Percentiles rank a stretch among this genome's conserved stretches.
Evolutionary conservation across 2,329 filamentous ascomycete species (phyloP).

Genomic region (Cladophialophora yegresii): DNA sequence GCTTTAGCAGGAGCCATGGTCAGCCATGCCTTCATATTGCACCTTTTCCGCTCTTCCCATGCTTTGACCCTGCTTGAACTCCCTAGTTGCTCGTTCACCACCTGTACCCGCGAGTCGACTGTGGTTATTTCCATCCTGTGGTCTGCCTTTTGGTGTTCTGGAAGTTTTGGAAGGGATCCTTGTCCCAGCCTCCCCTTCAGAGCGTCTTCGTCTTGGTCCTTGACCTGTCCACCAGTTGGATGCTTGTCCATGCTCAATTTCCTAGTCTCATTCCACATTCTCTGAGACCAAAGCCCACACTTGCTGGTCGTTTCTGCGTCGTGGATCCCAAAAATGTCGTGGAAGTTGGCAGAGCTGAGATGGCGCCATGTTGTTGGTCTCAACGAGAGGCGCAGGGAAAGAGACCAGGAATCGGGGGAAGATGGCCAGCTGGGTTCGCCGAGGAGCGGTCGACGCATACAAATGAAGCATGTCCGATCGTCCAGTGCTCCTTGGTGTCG

Average conservation of each 20-base stretch:
- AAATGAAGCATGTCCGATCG: conserved; percentile 7
- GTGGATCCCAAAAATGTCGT: conserved; percentile 22
- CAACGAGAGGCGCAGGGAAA: conserved; percentile 18
- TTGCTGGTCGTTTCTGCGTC: neutral
- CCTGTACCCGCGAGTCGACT: neutral
- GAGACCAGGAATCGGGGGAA: conserved; percentile 1
- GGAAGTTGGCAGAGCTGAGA: conserved; percentile 32
- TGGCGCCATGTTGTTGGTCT: conserved; percentile 32
- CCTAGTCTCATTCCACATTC: neutral
- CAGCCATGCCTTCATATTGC: neutral
- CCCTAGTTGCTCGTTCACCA: neutral
- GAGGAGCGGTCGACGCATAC: neutral
- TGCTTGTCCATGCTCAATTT: neutral
- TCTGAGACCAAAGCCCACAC: neutral
- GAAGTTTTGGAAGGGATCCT: neutral
- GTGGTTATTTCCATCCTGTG: neutral
- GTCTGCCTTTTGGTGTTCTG: neutral
- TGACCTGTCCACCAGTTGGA: neutral
- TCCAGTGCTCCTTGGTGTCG: conserved; percentile 12
- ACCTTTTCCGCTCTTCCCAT: neutral
- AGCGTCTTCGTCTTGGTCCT: neutral
- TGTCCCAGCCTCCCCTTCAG: neutral
- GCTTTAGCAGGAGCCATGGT: neutral
- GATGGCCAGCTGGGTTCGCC: neutral
- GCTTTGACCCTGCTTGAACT: neutral